phyloP scores from a whole-genome alignment of 306 rosid species.

The Ormosia semicastrata region DNA sequence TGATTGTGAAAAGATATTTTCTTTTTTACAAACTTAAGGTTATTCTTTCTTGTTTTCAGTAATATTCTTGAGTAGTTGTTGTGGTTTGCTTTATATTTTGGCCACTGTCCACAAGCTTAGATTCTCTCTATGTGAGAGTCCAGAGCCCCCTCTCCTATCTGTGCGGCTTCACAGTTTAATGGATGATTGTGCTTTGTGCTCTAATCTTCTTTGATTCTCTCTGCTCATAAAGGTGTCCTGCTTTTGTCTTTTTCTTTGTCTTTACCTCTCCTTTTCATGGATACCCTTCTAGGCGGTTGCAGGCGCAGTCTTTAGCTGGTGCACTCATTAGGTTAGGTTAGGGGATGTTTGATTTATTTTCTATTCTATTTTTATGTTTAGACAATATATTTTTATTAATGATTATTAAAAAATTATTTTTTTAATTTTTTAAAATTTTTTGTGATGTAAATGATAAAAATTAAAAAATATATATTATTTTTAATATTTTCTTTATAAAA shows the following conservation, averaged over 20 bases:
- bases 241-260: constrained; percentile 88
- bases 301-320: constrained; percentile 53
- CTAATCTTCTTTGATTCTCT: constrained; percentile 81
- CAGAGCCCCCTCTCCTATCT: constrained; percentile 61
- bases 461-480: no score
- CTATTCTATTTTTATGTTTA: no score
- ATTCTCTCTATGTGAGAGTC: constrained; percentile 62
- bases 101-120: constrained; percentile 83
- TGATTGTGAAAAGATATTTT: constrained; percentile 68
- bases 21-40: constrained; percentile 55
- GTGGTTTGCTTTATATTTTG: constrained; percentile 80
- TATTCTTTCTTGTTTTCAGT: constrained; percentile 79
- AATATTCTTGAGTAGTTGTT: constrained; percentile 73
- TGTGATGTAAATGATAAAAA: no score
- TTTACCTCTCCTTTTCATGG: constrained; percentile 78
- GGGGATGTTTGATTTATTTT: no score
- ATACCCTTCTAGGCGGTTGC: constrained; percentile 71
- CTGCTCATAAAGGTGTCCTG: constrained; percentile 66
- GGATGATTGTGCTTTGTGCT: constrained; percentile 87
- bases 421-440: no score
- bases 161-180: constrained; percentile 59
- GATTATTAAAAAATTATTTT: no score
- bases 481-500: no score
- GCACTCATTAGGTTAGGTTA: no score
- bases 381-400: no score